Evolutionary conservation across 371 early-diverging fungal species (phyloP).

Genomic region (Mortierella polycephala): DNA sequence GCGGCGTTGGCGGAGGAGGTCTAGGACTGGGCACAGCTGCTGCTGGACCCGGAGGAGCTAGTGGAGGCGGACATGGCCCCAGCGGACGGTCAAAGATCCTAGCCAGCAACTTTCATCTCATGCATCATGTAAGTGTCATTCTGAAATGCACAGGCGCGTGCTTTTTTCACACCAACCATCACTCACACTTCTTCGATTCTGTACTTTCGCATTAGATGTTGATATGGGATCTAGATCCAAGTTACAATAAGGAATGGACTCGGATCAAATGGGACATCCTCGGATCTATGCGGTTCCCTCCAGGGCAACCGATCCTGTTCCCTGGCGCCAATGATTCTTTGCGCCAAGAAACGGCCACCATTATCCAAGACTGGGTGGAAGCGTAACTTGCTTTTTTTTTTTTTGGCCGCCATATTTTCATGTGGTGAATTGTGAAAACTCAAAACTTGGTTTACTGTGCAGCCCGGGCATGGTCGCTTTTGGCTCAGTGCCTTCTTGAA

Average conservation of each 20-base stretch:
- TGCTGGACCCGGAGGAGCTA: slow-evolving; percentile 11
- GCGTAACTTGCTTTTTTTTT: background rate
- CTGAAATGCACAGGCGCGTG: no score
- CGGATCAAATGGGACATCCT: slow-evolving; percentile 44
- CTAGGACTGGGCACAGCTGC: slow-evolving; percentile 11
- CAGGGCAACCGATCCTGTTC: slow-evolving; percentile 48
- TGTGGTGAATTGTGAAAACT: background rate
- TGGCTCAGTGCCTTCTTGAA: no score
- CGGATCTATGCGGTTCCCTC: slow-evolving; percentile 50
- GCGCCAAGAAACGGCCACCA: slow-evolving; percentile 26
- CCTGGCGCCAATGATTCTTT: slow-evolving; percentile 40
- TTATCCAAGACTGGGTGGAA: slow-evolving; percentile 27
- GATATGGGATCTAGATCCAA: slow-evolving; percentile 41
- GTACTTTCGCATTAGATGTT: slow-evolving; percentile 20
- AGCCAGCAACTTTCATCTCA: slow-evolving; percentile 41
- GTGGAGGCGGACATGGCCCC: slow-evolving; percentile 1
- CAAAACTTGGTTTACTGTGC: background rate
- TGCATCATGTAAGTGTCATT: slow-evolving; percentile 46
- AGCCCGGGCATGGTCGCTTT: no score
- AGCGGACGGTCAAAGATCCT: slow-evolving; percentile 38
- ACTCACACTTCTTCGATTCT: background rate
- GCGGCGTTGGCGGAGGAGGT: slow-evolving; percentile 1
- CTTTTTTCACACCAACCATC: background rate
- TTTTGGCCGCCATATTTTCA: background rate
- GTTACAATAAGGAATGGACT: slow-evolving; percentile 48